A percentile compares a stretch with the other conserved stretches of the same genome.
Evolutionary conservation across 192 early-diverging fungal genomes (phyloP).

Genomic region (Dissophora ornata): DNA sequence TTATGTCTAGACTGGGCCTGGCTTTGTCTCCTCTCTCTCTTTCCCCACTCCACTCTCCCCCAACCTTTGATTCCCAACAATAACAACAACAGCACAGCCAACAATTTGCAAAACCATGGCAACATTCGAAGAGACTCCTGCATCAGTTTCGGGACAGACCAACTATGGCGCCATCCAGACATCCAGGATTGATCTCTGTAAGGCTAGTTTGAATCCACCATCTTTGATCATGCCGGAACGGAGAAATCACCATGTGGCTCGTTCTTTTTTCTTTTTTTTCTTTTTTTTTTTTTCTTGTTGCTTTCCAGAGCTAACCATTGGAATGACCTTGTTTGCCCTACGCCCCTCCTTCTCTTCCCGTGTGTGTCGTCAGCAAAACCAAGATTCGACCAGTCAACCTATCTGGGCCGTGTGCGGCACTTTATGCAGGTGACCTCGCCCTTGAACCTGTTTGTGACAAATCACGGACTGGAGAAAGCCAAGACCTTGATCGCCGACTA

Average conservation of each 20-base stretch:
- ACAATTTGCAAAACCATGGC: too few species aligned
- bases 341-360: not conserved
- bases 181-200: slow-evolving; percentile 44
- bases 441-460: slow-evolving; percentile 74
- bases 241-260: too few species aligned
- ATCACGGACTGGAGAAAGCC: slow-evolving; percentile 66
- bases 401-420: slow-evolving; percentile 78
- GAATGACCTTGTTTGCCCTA: too few species aligned
- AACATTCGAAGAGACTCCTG: not conserved
- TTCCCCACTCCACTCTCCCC: too few species aligned
- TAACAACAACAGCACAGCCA: too few species aligned
- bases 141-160: not conserved
- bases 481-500: slow-evolving; percentile 71
- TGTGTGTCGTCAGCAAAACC: slow-evolving; percentile 56
- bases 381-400: slow-evolving; percentile 74
- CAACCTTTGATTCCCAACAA: not conserved
- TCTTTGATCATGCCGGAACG: too few species aligned
- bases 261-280: not conserved
- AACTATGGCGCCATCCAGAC: slow-evolving; percentile 22
- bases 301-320: too few species aligned
- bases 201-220: slow-evolving; percentile 10
- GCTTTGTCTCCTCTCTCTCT: too few species aligned
- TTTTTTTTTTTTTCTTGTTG: not conserved
- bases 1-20: too few species aligned
- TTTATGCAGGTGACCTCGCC: slow-evolving; percentile 82